Evolutionary conservation across 2,329 filamentous ascomycete genomes (phyloP).

Genomic region (Trichoderma oligosporum): DNA sequence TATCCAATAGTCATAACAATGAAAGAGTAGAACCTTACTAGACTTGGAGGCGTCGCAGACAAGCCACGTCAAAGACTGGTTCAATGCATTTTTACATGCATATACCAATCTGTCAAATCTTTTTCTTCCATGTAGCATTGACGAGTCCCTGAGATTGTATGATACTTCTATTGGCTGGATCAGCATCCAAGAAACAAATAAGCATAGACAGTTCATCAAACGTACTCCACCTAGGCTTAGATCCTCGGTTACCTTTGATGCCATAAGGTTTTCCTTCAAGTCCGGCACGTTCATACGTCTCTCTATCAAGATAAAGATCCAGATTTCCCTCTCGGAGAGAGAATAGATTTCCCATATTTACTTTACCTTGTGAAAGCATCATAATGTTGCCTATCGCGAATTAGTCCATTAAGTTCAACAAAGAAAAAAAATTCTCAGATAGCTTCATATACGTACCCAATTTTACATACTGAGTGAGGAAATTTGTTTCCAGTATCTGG

Average conservation of each 20-base stretch:
- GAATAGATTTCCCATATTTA: constrained; percentile 68
- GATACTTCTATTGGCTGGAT: constrained; percentile 60
- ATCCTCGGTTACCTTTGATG: constrained; percentile 52
- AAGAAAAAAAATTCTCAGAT: too few relatives aligned
- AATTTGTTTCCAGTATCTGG: constrained; percentile 67
- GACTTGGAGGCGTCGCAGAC: constrained; percentile 59
- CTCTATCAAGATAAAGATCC: constrained; percentile 72
- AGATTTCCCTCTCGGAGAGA: constrained; percentile 67
- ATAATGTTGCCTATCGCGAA: constrained; percentile 62
- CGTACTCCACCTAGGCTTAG: constrained; percentile 72
- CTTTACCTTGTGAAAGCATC: constrained; percentile 77
- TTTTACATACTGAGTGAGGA: constrained; percentile 84
- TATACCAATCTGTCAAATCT: constrained; percentile 74
- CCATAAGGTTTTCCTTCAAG: constrained; percentile 68
- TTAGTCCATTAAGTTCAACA: too few relatives aligned
- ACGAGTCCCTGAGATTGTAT: constrained; percentile 66
- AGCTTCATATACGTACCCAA: constrained; percentile 54
- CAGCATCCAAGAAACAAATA: not conserved
- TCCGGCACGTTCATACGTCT: constrained; percentile 78
- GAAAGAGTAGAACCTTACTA: constrained; percentile 24
- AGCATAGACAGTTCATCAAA: not conserved
- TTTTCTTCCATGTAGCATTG: constrained; percentile 80
- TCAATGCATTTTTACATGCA: constrained; percentile 75
- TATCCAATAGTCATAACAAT: not conserved
- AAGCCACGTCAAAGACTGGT: constrained; percentile 67